A percentile compares a stretch with the other conserved stretches of the same genome.
phyloP scores from a whole-genome alignment of 1,284 basidiomycete genomes.

The Grifola frondosa region DNA sequence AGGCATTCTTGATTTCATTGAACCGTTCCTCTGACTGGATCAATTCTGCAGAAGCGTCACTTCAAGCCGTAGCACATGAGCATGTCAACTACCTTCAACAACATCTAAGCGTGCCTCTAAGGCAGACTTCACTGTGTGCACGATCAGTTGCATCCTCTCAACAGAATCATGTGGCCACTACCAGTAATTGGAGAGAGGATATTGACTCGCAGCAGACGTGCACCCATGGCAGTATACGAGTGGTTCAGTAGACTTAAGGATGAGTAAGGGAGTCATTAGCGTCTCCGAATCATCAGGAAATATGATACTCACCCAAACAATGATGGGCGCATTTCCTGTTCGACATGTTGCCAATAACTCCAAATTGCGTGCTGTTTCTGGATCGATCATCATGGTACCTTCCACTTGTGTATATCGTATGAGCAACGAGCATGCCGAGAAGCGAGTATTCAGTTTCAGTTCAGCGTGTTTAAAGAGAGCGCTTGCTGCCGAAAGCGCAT shows the following conservation, averaged over 20 bases:
- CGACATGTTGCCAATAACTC: conserved; percentile 82
- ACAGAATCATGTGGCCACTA: conserved; percentile 27
- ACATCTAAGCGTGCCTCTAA: conserved; percentile 83
- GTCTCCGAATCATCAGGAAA: too few relatives aligned
- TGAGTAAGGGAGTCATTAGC: not conserved
- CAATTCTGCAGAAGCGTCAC: conserved; percentile 53
- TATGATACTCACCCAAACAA: conserved; percentile 64
- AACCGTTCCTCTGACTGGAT: conserved; percentile 76
- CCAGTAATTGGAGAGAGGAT: conserved; percentile 84
- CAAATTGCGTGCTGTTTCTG: conserved; percentile 81
- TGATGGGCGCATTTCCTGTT: conserved; percentile 63
- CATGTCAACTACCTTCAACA: conserved; percentile 62
- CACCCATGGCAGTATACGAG: conserved; percentile 87
- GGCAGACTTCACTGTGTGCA: conserved; percentile 48
- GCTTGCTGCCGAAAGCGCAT: conserved; percentile 79
- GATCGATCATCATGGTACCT: conserved; percentile 92
- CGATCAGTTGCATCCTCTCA: not conserved
- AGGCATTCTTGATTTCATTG: conserved; percentile 62
- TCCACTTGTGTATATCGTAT: conserved; percentile 79
- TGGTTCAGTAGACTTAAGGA: conserved; percentile 72
- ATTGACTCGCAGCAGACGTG: conserved; percentile 75
- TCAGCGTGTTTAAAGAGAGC: conserved; percentile 86
- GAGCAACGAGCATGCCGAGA: conserved; percentile 69
- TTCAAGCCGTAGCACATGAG: not conserved
- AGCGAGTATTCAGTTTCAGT: conserved; percentile 62